phyloP scores from a whole-genome alignment of 257 asterid genomes.

The Nicotiana tomentosiformis region DNA sequence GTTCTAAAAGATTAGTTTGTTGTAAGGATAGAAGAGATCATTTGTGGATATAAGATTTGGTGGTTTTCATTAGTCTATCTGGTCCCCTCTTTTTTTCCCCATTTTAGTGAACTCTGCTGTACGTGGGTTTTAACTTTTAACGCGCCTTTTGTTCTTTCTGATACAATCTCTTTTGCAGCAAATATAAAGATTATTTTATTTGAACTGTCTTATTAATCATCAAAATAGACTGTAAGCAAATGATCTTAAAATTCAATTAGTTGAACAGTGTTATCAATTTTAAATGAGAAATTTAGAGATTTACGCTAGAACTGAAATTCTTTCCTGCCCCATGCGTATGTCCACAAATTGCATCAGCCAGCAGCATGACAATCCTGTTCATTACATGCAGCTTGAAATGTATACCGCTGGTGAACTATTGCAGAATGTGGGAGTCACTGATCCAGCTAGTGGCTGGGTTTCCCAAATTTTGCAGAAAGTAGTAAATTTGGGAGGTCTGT shows the following conservation, averaged over 20 bases:
- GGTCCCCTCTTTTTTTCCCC: not conserved
- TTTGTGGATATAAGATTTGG: too few species aligned
- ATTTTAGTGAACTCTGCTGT: not conserved
- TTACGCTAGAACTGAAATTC: not conserved
- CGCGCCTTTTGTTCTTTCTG: not conserved
- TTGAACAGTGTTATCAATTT: not conserved
- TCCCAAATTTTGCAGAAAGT: conserved; percentile 46
- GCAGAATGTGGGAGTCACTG: conserved; percentile 21
- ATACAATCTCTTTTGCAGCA: not conserved
- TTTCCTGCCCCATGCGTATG: not conserved
- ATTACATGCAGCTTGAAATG: conserved; percentile 47
- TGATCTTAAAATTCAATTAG: not conserved
- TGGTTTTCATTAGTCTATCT: not conserved
- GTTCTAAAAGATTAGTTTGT: not conserved
- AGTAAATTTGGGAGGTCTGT: conserved; percentile 23
- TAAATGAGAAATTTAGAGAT: not conserved
- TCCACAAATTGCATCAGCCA: not conserved
- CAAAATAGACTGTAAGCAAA: not conserved
- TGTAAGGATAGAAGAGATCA: not conserved
- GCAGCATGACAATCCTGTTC: not conserved
- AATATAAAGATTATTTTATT: not conserved
- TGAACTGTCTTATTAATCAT: not conserved
- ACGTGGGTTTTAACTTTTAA: not conserved
- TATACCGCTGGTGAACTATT: conserved; percentile 58
- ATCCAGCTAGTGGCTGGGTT: conserved; percentile 24